Evolutionary conservation across 257 asterid species (phyloP), one percentile per base, ranked within the genome.

Genomic region (Asclepias syriaca): DNA sequence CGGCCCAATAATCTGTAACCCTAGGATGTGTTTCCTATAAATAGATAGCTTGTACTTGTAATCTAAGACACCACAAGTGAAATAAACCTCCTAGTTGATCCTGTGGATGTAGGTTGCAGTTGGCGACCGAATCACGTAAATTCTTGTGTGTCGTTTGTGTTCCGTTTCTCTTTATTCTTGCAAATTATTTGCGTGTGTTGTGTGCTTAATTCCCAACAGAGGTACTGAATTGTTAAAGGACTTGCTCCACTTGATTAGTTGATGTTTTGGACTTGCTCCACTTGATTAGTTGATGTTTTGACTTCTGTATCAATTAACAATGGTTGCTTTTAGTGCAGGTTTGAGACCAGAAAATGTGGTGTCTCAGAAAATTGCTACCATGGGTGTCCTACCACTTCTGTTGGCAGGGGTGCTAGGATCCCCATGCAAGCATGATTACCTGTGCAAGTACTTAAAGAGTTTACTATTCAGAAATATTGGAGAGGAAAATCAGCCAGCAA

Each of bases 381-480:
- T 90, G 84, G 84, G 98, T 75, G 88, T 88, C 79, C 88, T 95
- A 34, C 99, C 99, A 55, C 92, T 95, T 82, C 89, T 95, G 72
- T 84, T 95, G 80, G 97, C 97, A n/a, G 99, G 99, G 77, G 88
- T 95, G 72, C 82, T 95, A 75, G 99, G 99, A 68, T 84, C 83
- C 77, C 89, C 90, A 22, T 82, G 85, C 87, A 90, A 85, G 90
- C 93, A 68, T 48, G 90, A 87, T 22, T 78, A 84, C 61, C 84
- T 95, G 80, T 79, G 85, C 4, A 85, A 81, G 80, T 90, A 92
- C 82, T 75, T 95, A 84, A 95, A 92, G 84, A 85, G 79, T 77
- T 70, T 85, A 72, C 84, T 95, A 86, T 78, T 88, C 81, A 89
- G 75, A 75, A 86, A 79, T 79, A 81, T 93, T 66, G 88, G 76